These are phyloP conservation scores for Violaceomyces palustris DNA, from an alignment of 1,284 basidiomycete species.

Conservation along the genomic window DNA sequence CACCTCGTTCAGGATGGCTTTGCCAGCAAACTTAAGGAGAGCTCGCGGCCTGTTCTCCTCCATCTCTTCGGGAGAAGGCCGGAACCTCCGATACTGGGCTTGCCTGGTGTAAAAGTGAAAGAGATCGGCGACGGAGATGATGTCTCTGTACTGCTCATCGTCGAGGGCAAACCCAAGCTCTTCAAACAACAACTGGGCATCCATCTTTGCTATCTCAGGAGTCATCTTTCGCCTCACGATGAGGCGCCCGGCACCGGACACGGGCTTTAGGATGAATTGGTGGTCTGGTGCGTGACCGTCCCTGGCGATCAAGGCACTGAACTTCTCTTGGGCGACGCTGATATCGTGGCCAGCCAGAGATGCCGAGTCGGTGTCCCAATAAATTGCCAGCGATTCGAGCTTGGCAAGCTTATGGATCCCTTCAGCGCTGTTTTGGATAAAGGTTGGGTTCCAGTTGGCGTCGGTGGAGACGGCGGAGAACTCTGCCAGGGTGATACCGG, in stretches of 20 bases:
- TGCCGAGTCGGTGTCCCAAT: constrained; percentile 89
- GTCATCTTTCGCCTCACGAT: constrained; percentile 69
- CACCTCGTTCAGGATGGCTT: constrained; percentile 78
- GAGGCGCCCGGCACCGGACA: constrained; percentile 87
- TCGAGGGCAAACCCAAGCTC: constrained; percentile 91
- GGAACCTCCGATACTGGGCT: constrained; percentile 64
- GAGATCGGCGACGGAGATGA: constrained; percentile 88
- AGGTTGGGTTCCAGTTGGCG: constrained; percentile 84
- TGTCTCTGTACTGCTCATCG: constrained; percentile 90
- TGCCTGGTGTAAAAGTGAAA: constrained; percentile 93
- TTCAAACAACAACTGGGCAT: constrained; percentile 84
- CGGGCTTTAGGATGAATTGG: constrained; percentile 93
- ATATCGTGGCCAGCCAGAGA: constrained; percentile 67
- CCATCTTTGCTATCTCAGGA: constrained; percentile 70
- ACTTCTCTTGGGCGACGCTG: constrained; percentile 69
- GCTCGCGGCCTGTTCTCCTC: constrained; percentile 66
- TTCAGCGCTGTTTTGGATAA: constrained; percentile 82
- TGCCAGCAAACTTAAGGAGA: constrained; percentile 73
- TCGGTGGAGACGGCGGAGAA: constrained; percentile 94
- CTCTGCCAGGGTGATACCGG: constrained; percentile 82
- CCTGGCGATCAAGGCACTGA: constrained; percentile 63
- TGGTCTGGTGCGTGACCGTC: constrained; percentile 57
- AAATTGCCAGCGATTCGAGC: constrained; percentile 80
- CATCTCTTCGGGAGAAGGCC: constrained; percentile 65
- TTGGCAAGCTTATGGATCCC: constrained; percentile 90